These are phyloP conservation scores for Fomitopsis pinicola DNA, from an alignment of 1,284 basidiomycete genomes.

Conservation along the genomic window DNA sequence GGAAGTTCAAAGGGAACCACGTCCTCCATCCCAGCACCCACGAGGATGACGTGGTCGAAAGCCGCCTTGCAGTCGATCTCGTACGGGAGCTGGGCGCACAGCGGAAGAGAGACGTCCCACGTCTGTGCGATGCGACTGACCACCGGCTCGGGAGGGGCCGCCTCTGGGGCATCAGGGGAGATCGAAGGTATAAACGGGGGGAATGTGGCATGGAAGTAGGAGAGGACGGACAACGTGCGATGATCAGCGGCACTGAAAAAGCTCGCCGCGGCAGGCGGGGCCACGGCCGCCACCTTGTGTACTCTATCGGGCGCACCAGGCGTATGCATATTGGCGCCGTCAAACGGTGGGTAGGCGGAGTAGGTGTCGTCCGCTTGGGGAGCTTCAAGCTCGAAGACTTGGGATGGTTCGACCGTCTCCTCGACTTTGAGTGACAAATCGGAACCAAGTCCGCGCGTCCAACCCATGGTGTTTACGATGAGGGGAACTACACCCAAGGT, in stretches of 20 bases:
- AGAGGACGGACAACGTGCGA: conserved; percentile 69
- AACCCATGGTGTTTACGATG: conserved; percentile 95
- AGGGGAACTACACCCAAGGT: conserved; percentile 69
- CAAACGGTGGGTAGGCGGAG: neutral
- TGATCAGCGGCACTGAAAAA: conserved; percentile 72
- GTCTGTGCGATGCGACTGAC: conserved; percentile 29
- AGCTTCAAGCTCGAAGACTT: conserved; percentile 55
- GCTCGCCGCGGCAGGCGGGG: conserved; percentile 28
- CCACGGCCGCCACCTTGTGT: conserved; percentile 32
- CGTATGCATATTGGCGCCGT: neutral
- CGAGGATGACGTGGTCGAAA: conserved; percentile 60
- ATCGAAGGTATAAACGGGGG: conserved; percentile 10
- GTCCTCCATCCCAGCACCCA: conserved; percentile 73
- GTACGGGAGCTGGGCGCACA: conserved; percentile 69
- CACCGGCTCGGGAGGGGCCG: neutral
- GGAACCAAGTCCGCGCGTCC: conserved; percentile 91
- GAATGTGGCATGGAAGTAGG: conserved; percentile 77
- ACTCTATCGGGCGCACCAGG: neutral
- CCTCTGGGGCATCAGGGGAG: conserved; percentile 14
- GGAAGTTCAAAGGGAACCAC: conserved; percentile 62
- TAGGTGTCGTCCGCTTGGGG: conserved; percentile 2
- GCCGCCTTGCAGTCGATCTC: conserved; percentile 52
- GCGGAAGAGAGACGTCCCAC: conserved; percentile 72
- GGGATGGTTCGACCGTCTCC: conserved; percentile 57
- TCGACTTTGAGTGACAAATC: conserved; percentile 76